Evolutionary conservation across 305 asterid species (phyloP).

Genomic region (Solanum hybrid): DNA sequence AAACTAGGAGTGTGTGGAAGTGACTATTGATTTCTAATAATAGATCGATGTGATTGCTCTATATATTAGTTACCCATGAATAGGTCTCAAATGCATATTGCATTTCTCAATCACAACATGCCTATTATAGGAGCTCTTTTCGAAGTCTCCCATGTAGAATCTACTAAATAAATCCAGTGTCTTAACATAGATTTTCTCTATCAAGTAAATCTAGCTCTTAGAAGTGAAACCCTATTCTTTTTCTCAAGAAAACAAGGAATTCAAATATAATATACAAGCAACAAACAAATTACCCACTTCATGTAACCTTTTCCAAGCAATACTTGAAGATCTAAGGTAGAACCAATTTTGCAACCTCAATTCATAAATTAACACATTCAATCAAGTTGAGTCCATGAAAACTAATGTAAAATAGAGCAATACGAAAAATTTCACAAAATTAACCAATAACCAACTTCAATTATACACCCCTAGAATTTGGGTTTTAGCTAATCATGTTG

Average conservation of each 20-base stretch:
- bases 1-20: background rate
- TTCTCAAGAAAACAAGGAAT: background rate
- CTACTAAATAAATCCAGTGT: background rate
- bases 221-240: background rate
- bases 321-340: background rate
- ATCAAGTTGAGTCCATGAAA: background rate
- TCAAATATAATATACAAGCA: background rate
- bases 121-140: too few species aligned
- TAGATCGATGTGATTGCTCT: background rate
- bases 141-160: background rate
- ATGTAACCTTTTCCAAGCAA: background rate
- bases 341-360: background rate
- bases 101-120: background rate
- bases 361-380: background rate
- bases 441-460: background rate
- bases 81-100: background rate
- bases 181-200: background rate
- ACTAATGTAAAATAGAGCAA: background rate
- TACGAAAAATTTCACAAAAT: too few species aligned
- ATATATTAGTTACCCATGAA: background rate
- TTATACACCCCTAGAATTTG: background rate
- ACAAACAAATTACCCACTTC: background rate
- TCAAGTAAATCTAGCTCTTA: background rate
- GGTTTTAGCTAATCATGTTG: background rate
- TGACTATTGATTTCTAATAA: background rate